These are phyloP conservation scores for Ascochyta fabae DNA, from an alignment of 2,329 filamentous ascomycete genomes.

Conservation along the genomic window DNA sequence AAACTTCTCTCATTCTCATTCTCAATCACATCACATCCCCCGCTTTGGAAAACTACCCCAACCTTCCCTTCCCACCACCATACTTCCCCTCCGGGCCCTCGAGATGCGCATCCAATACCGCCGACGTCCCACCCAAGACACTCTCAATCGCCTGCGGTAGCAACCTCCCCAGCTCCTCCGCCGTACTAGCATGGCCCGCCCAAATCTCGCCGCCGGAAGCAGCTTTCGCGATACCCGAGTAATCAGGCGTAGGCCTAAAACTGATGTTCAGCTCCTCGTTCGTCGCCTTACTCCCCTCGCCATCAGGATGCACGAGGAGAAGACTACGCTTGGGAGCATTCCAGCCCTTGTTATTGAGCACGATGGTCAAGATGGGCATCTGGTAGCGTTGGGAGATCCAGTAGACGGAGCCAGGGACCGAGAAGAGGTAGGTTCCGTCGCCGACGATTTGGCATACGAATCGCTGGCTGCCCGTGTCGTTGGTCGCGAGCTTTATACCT, in stretches of 20 bases:
- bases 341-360: constrained; percentile 75
- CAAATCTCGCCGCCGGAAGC: constrained; percentile 68
- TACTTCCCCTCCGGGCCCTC: constrained; percentile 64
- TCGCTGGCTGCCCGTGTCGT: constrained; percentile 53
- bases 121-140: constrained; percentile 63
- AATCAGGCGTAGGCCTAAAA: constrained; percentile 70
- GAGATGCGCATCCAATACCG: constrained; percentile 68
- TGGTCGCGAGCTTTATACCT: constrained; percentile 75
- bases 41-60: not conserved
- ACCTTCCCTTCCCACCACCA: constrained; percentile 20
- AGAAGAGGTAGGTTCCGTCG: constrained; percentile 72
- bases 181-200: constrained; percentile 64
- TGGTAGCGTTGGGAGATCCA: constrained; percentile 72
- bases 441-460: constrained; percentile 63
- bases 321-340: constrained; percentile 68
- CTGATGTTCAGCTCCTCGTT: constrained; percentile 72
- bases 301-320: constrained; percentile 69
- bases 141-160: constrained; percentile 65
- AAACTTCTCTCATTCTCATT: too few relatives aligned
- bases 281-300: constrained; percentile 65
- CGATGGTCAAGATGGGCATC: constrained; percentile 70
- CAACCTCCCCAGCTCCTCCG: constrained; percentile 60
- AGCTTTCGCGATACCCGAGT: constrained; percentile 71
- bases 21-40: too few relatives aligned
- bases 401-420: constrained; percentile 69